These are phyloP conservation scores for Pelargonium citronellum DNA, from an alignment of 441 rosid species.

Conservation along the genomic window DNA sequence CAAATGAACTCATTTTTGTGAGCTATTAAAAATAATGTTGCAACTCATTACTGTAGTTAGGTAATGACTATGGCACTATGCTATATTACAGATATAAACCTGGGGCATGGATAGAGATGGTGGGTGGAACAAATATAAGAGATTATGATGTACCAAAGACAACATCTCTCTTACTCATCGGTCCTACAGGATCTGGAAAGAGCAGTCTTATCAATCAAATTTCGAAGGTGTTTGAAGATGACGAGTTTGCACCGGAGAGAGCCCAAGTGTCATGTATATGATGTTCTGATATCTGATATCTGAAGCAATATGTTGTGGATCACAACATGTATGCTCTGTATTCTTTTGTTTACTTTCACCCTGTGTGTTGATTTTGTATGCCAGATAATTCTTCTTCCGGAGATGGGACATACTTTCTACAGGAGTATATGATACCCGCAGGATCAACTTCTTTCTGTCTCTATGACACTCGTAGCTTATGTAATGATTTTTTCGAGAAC, in stretches of 20 bases:
- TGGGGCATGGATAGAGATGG: conserved; percentile 55
- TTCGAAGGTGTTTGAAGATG: conserved; percentile 59
- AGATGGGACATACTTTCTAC: conserved; percentile 69
- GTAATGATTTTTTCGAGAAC: conserved; percentile 31
- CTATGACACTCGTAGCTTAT: conserved; percentile 60
- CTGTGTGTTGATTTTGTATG: conserved; percentile 10
- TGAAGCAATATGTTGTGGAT: neutral
- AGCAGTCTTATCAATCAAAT: conserved; percentile 77
- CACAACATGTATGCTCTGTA: neutral
- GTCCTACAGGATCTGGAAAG: conserved; percentile 79
- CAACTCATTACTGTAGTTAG: neutral
- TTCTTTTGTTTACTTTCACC: neutral
- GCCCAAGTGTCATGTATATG: conserved; percentile 80
- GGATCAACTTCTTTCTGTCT: conserved; percentile 57
- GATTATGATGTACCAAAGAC: conserved; percentile 49
- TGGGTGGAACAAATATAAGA: conserved; percentile 25
- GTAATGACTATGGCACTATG: neutral
- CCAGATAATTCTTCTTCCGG: conserved; percentile 40
- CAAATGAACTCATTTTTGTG: too few species aligned
- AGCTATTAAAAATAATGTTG: too few species aligned
- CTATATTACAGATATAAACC: conserved; percentile 44
- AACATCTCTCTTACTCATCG: conserved; percentile 55
- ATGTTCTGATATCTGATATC: neutral
- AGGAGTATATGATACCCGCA: conserved; percentile 65
- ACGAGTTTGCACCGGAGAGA: conserved; percentile 51